Evolutionary conservation across 2,329 filamentous ascomycete genomes (phyloP).

Genomic region (Talaromyces sp.): DNA sequence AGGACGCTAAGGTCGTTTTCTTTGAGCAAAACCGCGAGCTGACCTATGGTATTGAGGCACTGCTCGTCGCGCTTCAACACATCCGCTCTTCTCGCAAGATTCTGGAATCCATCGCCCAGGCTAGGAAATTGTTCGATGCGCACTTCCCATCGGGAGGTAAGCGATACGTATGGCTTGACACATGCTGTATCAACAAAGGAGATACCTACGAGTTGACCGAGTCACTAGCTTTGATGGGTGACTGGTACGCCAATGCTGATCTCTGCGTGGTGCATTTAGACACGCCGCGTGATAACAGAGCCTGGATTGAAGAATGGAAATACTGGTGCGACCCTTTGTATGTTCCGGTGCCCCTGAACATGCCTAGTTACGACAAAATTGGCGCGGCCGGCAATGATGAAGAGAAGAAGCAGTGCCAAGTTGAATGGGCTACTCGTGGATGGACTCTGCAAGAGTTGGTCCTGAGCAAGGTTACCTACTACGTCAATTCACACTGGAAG

Average conservation of each 20-base stretch:
- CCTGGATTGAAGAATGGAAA: constrained; percentile 14
- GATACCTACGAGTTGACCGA: constrained; percentile 22
- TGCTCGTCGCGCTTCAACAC: neutral
- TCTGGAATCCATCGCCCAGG: neutral
- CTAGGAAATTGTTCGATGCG: constrained; percentile 10
- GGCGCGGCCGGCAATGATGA: neutral
- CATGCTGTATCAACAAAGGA: constrained; percentile 27
- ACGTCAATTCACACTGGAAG: constrained; percentile 2
- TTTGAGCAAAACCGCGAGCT: constrained; percentile 1
- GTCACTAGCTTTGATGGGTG: constrained; percentile 26
- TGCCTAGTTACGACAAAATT: constrained; percentile 4
- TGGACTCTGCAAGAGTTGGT: constrained; percentile 11
- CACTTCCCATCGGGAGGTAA: constrained; percentile 13
- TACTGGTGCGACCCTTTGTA: constrained; percentile 5
- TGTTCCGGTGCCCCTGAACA: constrained; percentile 8
- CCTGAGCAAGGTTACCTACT: constrained; percentile 2
- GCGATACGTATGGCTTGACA: constrained; percentile 28
- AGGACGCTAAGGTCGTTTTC: neutral
- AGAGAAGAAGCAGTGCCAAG: constrained; percentile 1
- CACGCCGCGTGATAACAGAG: constrained; percentile 6
- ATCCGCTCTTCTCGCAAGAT: constrained; percentile 2
- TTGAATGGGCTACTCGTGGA: constrained; percentile 25
- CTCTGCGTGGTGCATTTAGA: constrained; percentile 23
- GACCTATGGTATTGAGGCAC: neutral
- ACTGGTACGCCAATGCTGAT: constrained; percentile 25